Base-by-base conservation (phyloP, 2,329 filamentous ascomycete genomes). In the Fusarium odoratissimum region DNA sequence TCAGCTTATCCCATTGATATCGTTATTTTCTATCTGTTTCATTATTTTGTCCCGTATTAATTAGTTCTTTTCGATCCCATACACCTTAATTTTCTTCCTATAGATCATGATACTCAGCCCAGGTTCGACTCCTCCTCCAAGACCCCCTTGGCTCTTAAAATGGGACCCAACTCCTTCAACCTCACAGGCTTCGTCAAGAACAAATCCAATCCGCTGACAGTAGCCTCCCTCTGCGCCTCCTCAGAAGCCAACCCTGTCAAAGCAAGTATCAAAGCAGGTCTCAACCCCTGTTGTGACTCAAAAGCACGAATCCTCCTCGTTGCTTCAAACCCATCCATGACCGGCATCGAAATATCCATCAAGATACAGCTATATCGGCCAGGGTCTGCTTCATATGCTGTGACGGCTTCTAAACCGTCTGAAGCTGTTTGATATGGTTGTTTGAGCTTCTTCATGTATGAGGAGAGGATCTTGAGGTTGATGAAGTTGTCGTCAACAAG, bases 281-380 rank as follows among this genome's bases (percentile, higher is more conserved):
- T 67, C 0, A 87, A 74, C 1, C 81, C 79, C 10, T 82, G 75
- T 1, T 85, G 80, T 7, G 81, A 78, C 73, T 90, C 88, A 38
- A 86, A 81, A 2, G 83, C 81, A 2, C 88, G 82, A 19, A 89
- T 88, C n/a, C 81, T 79, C 2, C 84, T 79, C 3, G 87, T 88
- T 0, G 85, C 84, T 21, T 85, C 85, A 6, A 88, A 83, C 0
- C 86, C 86, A 67, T 90, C 85, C 75, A 90, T 86, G 6, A 89
- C 78, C 0, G 88, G 88, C 88, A 90, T 90, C 60, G 84, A 88
- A 3, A 89, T 85, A 69, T 90, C 88, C 75, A 83, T 85, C 8
- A 85, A 69, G 1, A 85, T 68, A 55, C 78, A 81, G 1, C 64
- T 65, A 30, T 76, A 83, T 1, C 74, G 57, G 0, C 70, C 69